These are phyloP conservation scores for Fusarium goolgardi DNA, from an alignment of 2,329 filamentous ascomycete genomes.

Conservation along the genomic window DNA sequence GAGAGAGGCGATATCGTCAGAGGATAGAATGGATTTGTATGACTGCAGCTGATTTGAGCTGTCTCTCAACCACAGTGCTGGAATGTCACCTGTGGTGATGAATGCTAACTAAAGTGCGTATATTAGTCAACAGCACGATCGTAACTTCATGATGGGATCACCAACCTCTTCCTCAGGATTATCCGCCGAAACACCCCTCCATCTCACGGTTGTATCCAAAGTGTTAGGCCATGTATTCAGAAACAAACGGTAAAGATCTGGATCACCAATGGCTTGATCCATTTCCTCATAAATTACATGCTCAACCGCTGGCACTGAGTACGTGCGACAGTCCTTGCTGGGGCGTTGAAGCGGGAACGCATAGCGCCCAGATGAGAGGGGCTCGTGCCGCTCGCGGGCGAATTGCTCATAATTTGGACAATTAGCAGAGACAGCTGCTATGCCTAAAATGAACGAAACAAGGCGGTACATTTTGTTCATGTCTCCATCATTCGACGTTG, in stretches of 20 bases:
- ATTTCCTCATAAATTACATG: conserved; percentile 74
- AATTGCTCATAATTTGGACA: conserved; percentile 54
- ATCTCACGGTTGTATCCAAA: conserved; percentile 77
- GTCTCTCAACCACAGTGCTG: conserved; percentile 94
- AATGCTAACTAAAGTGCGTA: conserved; percentile 70
- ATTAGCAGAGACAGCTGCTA: conserved; percentile 42
- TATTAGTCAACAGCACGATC: conserved; percentile 6
- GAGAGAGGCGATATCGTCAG: conserved; percentile 67
- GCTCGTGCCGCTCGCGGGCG: conserved; percentile 64
- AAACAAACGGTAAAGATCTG: conserved; percentile 78
- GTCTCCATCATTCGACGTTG: conserved; percentile 16
- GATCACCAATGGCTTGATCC: conserved; percentile 76
- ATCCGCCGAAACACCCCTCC: conserved; percentile 70
- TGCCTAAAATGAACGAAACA: conserved; percentile 14
- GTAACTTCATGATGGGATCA: background rate
- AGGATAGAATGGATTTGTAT: conserved; percentile 73
- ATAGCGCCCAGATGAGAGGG: conserved; percentile 81
- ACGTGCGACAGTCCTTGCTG: conserved; percentile 79
- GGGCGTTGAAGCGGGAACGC: conserved; percentile 85
- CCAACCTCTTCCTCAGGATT: conserved; percentile 68
- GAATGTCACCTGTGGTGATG: conserved; percentile 87
- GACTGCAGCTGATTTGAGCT: conserved; percentile 84
- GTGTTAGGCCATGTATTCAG: conserved; percentile 80
- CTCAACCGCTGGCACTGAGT: conserved; percentile 81
- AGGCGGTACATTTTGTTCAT: conserved; percentile 19